phyloP scores from a whole-genome alignment of 352 stramenopile species.

The Phytophthora nicotianae region DNA sequence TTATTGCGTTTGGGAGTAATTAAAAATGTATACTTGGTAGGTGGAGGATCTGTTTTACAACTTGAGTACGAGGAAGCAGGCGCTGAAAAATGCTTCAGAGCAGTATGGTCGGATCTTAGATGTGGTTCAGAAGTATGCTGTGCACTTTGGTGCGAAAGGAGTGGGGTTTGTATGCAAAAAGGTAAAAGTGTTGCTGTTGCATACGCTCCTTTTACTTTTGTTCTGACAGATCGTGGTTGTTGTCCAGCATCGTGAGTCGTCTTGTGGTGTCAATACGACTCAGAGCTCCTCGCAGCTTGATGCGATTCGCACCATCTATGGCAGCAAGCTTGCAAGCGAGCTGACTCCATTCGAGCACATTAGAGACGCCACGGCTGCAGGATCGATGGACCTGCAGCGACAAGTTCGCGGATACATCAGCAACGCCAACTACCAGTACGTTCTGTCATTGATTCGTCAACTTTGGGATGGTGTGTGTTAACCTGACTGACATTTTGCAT shows the following conservation, averaged over 20 bases:
- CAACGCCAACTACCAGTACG: constrained; percentile 91
- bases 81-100: constrained; percentile 93
- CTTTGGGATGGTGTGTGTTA: neutral
- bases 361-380: constrained; percentile 32
- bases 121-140: constrained; percentile 96
- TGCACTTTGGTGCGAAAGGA: constrained; percentile 91
- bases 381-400: constrained; percentile 46
- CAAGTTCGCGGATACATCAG: constrained; percentile 67
- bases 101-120: constrained; percentile 95
- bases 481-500: neutral
- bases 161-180: constrained; percentile 97
- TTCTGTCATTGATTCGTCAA: constrained; percentile 2
- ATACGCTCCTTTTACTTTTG: neutral
- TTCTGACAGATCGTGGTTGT: neutral
- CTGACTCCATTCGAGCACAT: constrained; percentile 55
- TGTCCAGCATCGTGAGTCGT: constrained; percentile 70
- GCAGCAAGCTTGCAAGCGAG: constrained; percentile 70
- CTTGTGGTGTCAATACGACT: constrained; percentile 80
- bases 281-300: constrained; percentile 69
- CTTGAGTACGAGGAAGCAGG: constrained; percentile 92
- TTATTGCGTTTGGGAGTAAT: neutral
- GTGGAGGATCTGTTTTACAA: constrained; percentile 99
- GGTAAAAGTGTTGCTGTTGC: constrained; percentile 22
- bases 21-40: constrained; percentile 26
- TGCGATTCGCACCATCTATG: constrained; percentile 77